Conservation (phyloP, 805 yeast genomes). For the Vanderwaltozyma verrucispora region DNA sequence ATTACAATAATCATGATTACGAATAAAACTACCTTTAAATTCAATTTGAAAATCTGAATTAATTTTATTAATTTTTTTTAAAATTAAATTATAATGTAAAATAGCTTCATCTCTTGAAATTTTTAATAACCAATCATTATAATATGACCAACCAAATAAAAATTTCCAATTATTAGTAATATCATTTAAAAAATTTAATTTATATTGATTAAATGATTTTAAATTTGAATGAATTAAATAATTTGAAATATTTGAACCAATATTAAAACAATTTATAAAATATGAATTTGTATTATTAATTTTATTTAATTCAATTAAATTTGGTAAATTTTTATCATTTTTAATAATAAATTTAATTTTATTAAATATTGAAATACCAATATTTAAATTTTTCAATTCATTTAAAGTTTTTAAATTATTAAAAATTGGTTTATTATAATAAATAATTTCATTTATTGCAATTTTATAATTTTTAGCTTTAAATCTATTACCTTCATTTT, state of each 20-base stretch:
- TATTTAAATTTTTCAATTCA: constrained; percentile 16
- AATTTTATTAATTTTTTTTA: constrained; percentile 8
- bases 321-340: constrained; percentile 21
- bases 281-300: constrained; percentile 13
- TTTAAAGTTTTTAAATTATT: constrained; percentile 21
- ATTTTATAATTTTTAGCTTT: constrained; percentile 22
- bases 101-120: constrained; percentile 21
- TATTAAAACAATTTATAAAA: constrained; percentile 21
- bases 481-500: constrained; percentile 19
- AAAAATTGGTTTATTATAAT: constrained; percentile 11
- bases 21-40: constrained; percentile 23
- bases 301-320: constrained; percentile 18
- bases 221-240: constrained; percentile 15
- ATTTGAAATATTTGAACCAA: constrained; percentile 22
- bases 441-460: constrained; percentile 17
- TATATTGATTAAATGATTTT: constrained; percentile 13
- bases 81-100: constrained; percentile 12
- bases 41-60: constrained; percentile 16
- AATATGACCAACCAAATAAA: constrained; percentile 26
- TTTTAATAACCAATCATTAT: constrained; percentile 22
- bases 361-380: constrained; percentile 25
- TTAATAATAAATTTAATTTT: no score
- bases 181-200: constrained; percentile 10
- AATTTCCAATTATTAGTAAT: constrained; percentile 19
- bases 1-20: constrained; percentile 20